phyloP scores from a whole-genome alignment of 805 yeast genomes.

The Debaryomyces maramus region DNA sequence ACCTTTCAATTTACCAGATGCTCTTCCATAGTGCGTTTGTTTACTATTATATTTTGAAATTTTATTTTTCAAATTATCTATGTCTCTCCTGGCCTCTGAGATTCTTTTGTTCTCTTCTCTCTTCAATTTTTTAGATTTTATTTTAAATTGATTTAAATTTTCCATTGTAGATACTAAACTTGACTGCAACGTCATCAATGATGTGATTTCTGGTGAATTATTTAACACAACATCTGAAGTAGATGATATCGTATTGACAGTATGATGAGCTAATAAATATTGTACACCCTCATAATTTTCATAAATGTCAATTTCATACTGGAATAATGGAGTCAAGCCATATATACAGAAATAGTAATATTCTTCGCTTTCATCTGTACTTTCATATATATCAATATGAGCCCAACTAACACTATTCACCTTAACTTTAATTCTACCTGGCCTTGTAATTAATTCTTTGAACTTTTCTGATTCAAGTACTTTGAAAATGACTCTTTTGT shows the following conservation, averaged over 20 bases:
- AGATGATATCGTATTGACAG: slow-evolving; percentile 31
- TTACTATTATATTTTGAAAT: slow-evolving; percentile 29
- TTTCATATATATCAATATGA: slow-evolving; percentile 18
- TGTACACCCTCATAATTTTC: slow-evolving; percentile 3
- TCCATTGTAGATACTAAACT: slow-evolving; percentile 33
- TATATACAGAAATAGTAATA: slow-evolving; percentile 25
- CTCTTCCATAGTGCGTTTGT: slow-evolving; percentile 28
- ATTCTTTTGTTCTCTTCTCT: slow-evolving; percentile 38
- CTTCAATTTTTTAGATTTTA: slow-evolving; percentile 31
- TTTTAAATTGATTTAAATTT: slow-evolving; percentile 21
- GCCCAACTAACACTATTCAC: slow-evolving; percentile 38
- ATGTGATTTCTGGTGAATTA: slow-evolving; percentile 26
- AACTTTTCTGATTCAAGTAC: slow-evolving; percentile 16
- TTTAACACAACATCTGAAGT: slow-evolving; percentile 21
- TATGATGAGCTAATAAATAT: slow-evolving; percentile 18
- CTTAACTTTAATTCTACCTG: slow-evolving; percentile 18
- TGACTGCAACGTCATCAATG: slow-evolving; percentile 32
- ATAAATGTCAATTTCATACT: slow-evolving; percentile 36
- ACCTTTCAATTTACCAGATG: slow-evolving; percentile 39
- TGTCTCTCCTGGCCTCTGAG: slow-evolving; percentile 31
- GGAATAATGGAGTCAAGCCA: slow-evolving; percentile 38
- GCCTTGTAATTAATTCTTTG: slow-evolving; percentile 3
- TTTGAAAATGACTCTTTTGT: slow-evolving; percentile 29
- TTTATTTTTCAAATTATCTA: slow-evolving; percentile 31
- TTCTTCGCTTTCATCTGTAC: slow-evolving; percentile 11